phyloP scores from a whole-genome alignment of 1,284 basidiomycete species.

The Boletus smithii region DNA sequence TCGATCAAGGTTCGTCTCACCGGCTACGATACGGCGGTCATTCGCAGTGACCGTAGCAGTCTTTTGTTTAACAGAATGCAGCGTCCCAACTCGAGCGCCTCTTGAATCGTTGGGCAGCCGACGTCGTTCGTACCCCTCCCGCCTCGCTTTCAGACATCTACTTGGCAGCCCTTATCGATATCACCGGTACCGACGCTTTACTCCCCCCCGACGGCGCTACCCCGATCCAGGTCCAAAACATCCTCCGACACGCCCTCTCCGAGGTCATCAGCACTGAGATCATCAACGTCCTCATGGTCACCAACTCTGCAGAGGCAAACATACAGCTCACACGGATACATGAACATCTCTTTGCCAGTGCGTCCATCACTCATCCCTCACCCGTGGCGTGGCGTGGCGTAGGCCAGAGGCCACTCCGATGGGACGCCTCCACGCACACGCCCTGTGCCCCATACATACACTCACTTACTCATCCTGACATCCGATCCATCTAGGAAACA shows the following conservation, averaged over 20 bases:
- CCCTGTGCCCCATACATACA: too few species aligned
- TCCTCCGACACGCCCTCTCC: conserved; percentile 72
- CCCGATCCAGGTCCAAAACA: conserved; percentile 68
- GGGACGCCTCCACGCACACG: too few species aligned
- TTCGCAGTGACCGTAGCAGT: too few species aligned
- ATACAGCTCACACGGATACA: conserved; percentile 77
- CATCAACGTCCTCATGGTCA: conserved; percentile 76
- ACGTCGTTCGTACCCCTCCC: conserved; percentile 59
- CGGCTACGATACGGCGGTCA: too few species aligned
- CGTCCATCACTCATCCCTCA: too few species aligned
- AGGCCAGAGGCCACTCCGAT: too few species aligned
- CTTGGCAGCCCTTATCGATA: conserved; percentile 57
- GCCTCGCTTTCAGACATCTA: conserved; percentile 52
- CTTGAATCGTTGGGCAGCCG: conserved; percentile 81
- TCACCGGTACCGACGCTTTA: conserved; percentile 40
- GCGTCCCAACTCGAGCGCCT: conserved; percentile 74
- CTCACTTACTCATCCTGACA: not conserved
- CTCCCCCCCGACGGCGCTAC: conserved; percentile 40
- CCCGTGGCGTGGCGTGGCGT: too few species aligned
- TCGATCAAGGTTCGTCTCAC: conserved; percentile 70
- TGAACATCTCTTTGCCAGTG: conserved; percentile 77
- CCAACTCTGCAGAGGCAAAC: conserved; percentile 75
- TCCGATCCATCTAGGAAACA: conserved; percentile 52
- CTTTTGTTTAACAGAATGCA: conserved; percentile 46
- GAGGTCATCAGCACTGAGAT: conserved; percentile 75